phyloP scores from a whole-genome alignment of 192 early-diverging fungal species.

The Coemansia sp. region DNA sequence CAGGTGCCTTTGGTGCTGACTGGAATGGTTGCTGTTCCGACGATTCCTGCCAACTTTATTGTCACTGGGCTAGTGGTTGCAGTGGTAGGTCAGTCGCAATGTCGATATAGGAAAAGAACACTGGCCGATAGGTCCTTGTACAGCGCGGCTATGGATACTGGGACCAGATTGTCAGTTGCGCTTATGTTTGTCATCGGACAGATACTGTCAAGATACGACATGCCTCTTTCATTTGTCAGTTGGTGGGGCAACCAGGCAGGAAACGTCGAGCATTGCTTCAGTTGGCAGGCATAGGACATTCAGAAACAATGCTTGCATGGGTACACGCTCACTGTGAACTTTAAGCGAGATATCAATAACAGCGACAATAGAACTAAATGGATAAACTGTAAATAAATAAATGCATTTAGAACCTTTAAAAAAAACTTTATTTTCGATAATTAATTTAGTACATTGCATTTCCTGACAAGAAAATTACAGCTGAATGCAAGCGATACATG shows the following conservation, averaged over 20 bases:
- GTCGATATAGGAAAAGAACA: slow-evolving; percentile 15
- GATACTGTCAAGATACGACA: slow-evolving; percentile 14
- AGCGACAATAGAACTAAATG: no score
- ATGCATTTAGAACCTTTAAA: no score
- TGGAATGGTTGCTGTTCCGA: slow-evolving; percentile 53
- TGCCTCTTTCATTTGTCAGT: slow-evolving; percentile 33
- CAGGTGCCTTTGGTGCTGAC: slow-evolving; percentile 47
- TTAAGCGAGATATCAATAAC: no score
- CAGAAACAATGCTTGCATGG: no score
- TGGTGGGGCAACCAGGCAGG: slow-evolving; percentile 49
- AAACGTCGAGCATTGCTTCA: slow-evolving; percentile 39
- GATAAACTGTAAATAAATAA: no score
- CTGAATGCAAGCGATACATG: no score
- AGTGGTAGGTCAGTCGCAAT: slow-evolving; percentile 33
- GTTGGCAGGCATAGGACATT: not conserved
- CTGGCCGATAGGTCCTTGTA: slow-evolving; percentile 50
- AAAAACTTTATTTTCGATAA: no score
- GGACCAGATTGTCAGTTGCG: slow-evolving; percentile 34
- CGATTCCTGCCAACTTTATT: slow-evolving; percentile 47
- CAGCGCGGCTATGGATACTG: slow-evolving; percentile 45
- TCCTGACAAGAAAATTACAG: no score
- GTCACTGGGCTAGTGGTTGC: slow-evolving; percentile 38
- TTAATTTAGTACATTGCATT: no score
- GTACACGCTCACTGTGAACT: no score
- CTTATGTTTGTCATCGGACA: slow-evolving; percentile 39